Evolutionary conservation across 441 rosid species (phyloP).

Genomic region (Aquilaria agallochum): DNA sequence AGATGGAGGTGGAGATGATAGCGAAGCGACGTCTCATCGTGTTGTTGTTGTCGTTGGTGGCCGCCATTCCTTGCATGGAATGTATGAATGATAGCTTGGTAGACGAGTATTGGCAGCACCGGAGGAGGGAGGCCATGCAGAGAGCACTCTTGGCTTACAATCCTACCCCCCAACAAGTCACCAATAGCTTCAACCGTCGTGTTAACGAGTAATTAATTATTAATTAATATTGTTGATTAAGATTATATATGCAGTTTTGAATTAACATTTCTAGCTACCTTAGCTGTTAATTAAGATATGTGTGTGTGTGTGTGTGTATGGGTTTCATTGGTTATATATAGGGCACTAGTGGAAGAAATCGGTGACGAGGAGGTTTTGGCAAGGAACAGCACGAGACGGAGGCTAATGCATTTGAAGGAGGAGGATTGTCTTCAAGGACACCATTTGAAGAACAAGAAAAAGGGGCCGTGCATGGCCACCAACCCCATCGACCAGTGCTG

Average conservation of each 20-base stretch:
- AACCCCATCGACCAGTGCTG: conserved; percentile 64
- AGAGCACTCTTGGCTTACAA: conserved; percentile 27
- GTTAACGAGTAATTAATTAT: conserved; percentile 25
- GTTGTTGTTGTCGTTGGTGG: conserved; percentile 32
- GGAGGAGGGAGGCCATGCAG: conserved; percentile 29
- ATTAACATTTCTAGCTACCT: no score
- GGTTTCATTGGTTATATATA: not conserved
- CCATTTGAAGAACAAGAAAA: conserved; percentile 9
- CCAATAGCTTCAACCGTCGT: conserved; percentile 26
- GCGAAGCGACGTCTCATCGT: conserved; percentile 22
- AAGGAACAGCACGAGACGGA: conserved; percentile 27
- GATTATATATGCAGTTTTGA: not conserved
- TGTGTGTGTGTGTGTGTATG: no score
- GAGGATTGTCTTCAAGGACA: not conserved
- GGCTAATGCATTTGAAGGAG: conserved; percentile 12
- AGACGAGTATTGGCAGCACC: conserved; percentile 39
- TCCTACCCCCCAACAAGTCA: conserved; percentile 29
- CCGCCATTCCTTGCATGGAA: conserved; percentile 24
- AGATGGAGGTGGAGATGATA: conserved; percentile 21
- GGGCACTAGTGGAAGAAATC: not conserved
- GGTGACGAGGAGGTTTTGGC: not conserved
- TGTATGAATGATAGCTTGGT: no score
- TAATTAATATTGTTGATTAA: not conserved
- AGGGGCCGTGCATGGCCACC: conserved; percentile 48
- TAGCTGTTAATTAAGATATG: no score